Conservation (phyloP, 768 basidiomycete species). For the Agrocybe pediades region DNA sequence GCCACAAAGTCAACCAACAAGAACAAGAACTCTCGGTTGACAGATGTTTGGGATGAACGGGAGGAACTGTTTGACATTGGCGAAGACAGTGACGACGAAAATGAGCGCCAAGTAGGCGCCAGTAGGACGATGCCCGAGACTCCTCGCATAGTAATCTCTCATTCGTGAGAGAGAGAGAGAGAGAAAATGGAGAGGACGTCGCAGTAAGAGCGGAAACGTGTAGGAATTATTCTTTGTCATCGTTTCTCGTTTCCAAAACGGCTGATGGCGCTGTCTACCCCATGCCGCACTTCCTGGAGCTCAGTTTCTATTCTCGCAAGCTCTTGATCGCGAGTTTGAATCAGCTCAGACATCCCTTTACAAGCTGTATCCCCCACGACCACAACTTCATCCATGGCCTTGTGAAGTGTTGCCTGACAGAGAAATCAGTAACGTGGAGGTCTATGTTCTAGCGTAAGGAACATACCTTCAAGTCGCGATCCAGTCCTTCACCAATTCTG, state of each 20-base stretch:
- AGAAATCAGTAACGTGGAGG: background rate
- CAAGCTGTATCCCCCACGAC: slow-evolving; percentile 54
- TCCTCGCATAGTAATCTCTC: slow-evolving; percentile 25
- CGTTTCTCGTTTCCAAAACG: slow-evolving; percentile 7
- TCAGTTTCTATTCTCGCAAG: slow-evolving; percentile 45
- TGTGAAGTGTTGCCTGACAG: slow-evolving; percentile 45
- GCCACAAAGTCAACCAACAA: slow-evolving; percentile 7
- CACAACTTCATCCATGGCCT: slow-evolving; percentile 50
- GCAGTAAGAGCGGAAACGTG: background rate
- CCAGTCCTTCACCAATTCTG: slow-evolving; percentile 61
- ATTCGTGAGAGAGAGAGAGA: slow-evolving; percentile 6
- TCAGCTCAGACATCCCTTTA: slow-evolving; percentile 41
- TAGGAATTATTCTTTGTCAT: background rate
- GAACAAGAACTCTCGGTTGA: slow-evolving; percentile 37
- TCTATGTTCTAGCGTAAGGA: background rate
- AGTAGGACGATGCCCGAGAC: slow-evolving; percentile 13
- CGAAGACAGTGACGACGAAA: slow-evolving; percentile 58
- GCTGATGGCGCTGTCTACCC: slow-evolving; percentile 26
- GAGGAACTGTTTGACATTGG: slow-evolving; percentile 77
- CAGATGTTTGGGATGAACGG: slow-evolving; percentile 76
- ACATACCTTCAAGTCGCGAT: slow-evolving; percentile 64
- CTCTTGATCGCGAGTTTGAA: slow-evolving; percentile 44
- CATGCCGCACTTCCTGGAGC: slow-evolving; percentile 39
- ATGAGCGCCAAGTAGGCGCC: slow-evolving; percentile 21
- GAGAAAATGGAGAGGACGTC: background rate